Base-by-base conservation (phyloP, 306 rosid genomes). In the Sophora flavescens region DNA sequence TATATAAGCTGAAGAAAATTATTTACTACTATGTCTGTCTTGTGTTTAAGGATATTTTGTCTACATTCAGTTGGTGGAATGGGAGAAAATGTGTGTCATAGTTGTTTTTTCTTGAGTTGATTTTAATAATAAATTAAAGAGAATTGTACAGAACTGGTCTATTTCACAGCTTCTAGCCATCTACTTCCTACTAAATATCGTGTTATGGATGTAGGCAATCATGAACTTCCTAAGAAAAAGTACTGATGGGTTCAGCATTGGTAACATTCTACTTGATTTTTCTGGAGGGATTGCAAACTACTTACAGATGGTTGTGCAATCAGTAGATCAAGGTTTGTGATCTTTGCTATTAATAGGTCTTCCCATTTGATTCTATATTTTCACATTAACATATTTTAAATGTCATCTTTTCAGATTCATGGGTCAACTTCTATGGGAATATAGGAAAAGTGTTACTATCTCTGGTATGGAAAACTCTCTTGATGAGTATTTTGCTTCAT, bases 371-470 rank as follows among this genome's bases (percentile, higher is more conserved):
- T 57, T 78, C 9, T 28, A 30, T 85, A 67, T 33, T 51, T 64
- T 76, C 6, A 51, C 50, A 65, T 10, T 68, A 54, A 78, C 75
- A 47, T 57, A 6, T 76, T 75, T 44, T 47, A 82, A 75, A 74
- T 66, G 48, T 30, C 17, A 10, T 16, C 32, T 84, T 86, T 85
- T 45, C 93, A 92, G 98, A 64, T 89, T 95, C 98, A 45, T 92
- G 95, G 98, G 90, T 92, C 71, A 95, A 92, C 91, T 95, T 95
- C 44, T 92, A 92, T 71, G 98, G 97, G 54, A 90, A 95, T 51
- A 80, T 89, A 26, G 98, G 97, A 56, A 95, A 95, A 89, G 82
- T 92, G 53, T 38, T 95, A 82, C 91, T 95, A 42, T 92, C 97
- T 79, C 77, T 92, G 96, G 98, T 92, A 94, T 38, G 87, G 45